A percentile compares a stretch with the other conserved stretches of the same genome.
Evolutionary conservation across 441 rosid genomes (phyloP).

Genomic region (Gossypium schwendimanii): DNA sequence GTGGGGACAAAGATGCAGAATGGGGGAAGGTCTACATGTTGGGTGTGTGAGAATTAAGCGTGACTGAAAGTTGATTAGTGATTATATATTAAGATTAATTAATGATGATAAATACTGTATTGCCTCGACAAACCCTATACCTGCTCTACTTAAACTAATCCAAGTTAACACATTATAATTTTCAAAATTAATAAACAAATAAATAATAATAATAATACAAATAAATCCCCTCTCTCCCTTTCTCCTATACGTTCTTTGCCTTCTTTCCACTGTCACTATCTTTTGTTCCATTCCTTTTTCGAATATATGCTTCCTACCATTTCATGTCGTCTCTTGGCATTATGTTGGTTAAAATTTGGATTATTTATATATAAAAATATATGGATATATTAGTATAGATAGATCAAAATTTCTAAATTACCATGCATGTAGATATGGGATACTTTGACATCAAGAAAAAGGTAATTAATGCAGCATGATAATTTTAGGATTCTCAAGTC

Average conservation of each 20-base stretch:
- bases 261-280: constrained; percentile 31
- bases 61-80: constrained; percentile 21
- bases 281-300: constrained; percentile 39
- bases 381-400: too few relatives aligned
- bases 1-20: constrained; percentile 26
- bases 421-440: background rate
- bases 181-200: background rate
- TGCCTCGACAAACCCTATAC: background rate
- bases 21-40: constrained; percentile 41
- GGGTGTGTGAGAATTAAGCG: constrained; percentile 14
- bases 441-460: background rate
- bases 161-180: background rate
- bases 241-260: background rate
- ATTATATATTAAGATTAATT: constrained; percentile 13
- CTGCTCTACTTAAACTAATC: constrained; percentile 28
- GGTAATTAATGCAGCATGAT: background rate
- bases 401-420: too few relatives aligned
- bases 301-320: constrained; percentile 27
- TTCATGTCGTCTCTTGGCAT: constrained; percentile 6
- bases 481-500: background rate
- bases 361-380: too few relatives aligned
- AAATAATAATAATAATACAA: background rate
- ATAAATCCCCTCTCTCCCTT: too few relatives aligned
- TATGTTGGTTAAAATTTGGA: background rate
- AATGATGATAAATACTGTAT: background rate